Evolutionary conservation across 139 green algal species (phyloP).

Genomic region (Chloropicon primus): DNA sequence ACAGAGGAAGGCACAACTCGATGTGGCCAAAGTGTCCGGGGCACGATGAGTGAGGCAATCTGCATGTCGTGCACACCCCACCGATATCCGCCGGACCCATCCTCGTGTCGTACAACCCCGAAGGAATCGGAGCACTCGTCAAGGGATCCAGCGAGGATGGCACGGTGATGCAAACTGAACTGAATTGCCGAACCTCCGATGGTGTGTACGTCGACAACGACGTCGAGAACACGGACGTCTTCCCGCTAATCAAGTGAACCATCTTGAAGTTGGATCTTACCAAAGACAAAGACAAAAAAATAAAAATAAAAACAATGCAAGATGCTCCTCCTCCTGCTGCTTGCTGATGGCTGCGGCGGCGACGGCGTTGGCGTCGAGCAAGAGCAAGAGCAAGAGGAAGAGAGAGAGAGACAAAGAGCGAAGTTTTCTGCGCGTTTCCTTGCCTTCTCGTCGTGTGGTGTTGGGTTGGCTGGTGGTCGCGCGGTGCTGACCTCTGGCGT

Average conservation of each 20-base stretch:
- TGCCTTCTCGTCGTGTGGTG: too few species aligned
- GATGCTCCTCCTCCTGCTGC: too few species aligned
- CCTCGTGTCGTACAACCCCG: not conserved
- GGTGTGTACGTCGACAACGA: not conserved
- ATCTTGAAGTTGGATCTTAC: too few species aligned
- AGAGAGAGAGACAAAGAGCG: too few species aligned
- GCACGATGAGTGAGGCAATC: conserved; percentile 51
- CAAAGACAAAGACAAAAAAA: too few species aligned
- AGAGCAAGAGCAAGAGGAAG: too few species aligned
- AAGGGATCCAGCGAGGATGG: not conserved
- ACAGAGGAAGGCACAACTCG: conserved; percentile 88
- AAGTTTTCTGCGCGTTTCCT: too few species aligned
- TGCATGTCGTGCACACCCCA: conserved; percentile 64
- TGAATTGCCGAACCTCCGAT: not conserved
- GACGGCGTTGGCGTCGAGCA: too few species aligned
- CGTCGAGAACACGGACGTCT: not conserved
- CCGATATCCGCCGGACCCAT: not conserved
- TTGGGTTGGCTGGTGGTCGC: too few species aligned
- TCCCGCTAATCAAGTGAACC: not conserved
- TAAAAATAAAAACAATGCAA: too few species aligned
- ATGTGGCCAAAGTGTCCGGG: conserved; percentile 96
- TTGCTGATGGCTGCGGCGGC: too few species aligned
- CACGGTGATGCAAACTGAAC: not conserved
- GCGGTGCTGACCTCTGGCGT: too few species aligned
- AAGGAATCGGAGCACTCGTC: not conserved